Percentiles rank a stretch among this genome's conserved stretches.
phyloP scores from a whole-genome alignment of 768 basidiomycete species.

The Gloeopeniophorella convolvens region DNA sequence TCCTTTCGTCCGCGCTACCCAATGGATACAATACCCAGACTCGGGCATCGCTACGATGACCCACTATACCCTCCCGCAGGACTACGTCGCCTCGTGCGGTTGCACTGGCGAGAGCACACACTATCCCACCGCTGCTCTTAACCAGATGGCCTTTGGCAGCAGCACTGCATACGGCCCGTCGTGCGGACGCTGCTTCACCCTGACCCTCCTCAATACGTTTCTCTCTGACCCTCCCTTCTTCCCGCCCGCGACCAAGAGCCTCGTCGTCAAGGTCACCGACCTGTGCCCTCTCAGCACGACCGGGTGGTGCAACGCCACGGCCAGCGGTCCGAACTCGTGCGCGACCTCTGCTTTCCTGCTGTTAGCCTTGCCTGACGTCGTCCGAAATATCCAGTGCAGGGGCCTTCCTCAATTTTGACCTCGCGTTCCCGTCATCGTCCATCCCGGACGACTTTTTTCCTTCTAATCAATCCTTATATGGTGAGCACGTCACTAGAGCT shows the following conservation, averaged over 20 bases:
- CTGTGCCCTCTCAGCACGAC: slow-evolving; percentile 57
- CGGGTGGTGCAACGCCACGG: slow-evolving; percentile 71
- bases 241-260: slow-evolving; percentile 49
- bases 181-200: slow-evolving; percentile 74
- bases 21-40: slow-evolving; percentile 61
- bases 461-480: slow-evolving; percentile 59
- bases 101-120: slow-evolving; percentile 49
- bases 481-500: slow-evolving; percentile 27
- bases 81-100: slow-evolving; percentile 68
- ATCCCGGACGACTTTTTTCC: slow-evolving; percentile 74
- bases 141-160: slow-evolving; percentile 74
- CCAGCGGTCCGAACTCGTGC: slow-evolving; percentile 54
- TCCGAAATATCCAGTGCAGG: slow-evolving; percentile 45
- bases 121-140: slow-evolving; percentile 77
- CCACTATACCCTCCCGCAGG: slow-evolving; percentile 53
- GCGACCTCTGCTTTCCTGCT: slow-evolving; percentile 23
- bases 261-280: slow-evolving; percentile 77
- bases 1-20: slow-evolving; percentile 24
- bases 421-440: slow-evolving; percentile 64
- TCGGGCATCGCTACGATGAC: slow-evolving; percentile 69
- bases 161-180: slow-evolving; percentile 62
- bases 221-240: slow-evolving; percentile 62
- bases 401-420: slow-evolving; percentile 72
- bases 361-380: not conserved
- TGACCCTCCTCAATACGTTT: slow-evolving; percentile 67